Evolutionary conservation across 2,329 filamentous ascomycete genomes (phyloP).

Genomic region (Juglanconis juglandina): DNA sequence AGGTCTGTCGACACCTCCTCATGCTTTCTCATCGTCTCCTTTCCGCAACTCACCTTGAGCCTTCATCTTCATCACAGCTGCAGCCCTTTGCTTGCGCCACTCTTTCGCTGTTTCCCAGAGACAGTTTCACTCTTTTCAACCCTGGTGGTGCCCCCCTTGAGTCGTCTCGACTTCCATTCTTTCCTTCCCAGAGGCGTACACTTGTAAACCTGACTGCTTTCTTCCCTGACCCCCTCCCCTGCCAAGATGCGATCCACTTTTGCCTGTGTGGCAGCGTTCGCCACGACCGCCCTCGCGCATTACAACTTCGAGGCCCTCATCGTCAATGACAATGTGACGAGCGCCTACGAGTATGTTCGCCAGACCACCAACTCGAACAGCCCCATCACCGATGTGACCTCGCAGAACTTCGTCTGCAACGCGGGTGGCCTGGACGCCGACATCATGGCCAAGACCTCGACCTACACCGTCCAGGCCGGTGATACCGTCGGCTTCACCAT

Average conservation of each 20-base stretch:
- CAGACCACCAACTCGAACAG: constrained; percentile 31
- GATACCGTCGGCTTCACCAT: constrained; percentile 41
- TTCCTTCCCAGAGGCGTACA: neutral
- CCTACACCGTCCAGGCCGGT: constrained; percentile 34
- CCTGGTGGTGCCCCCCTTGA: constrained; percentile 9
- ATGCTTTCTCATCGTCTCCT: neutral
- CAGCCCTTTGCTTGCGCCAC: constrained; percentile 13
- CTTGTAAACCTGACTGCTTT: neutral
- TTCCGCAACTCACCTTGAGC: neutral
- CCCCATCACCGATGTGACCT: constrained; percentile 36
- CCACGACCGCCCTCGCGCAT: constrained; percentile 15
- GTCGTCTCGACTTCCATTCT: neutral
- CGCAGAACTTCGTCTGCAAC: constrained; percentile 37
- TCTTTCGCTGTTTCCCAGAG: constrained; percentile 8
- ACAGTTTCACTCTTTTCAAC: constrained; percentile 1
- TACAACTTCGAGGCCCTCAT: constrained; percentile 21
- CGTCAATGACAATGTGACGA: constrained; percentile 22
- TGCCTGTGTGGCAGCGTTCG: constrained; percentile 14
- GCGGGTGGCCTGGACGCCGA: constrained; percentile 33
- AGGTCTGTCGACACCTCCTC: neutral
- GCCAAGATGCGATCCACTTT: constrained; percentile 18
- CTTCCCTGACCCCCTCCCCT: neutral
- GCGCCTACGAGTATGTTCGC: constrained; percentile 22
- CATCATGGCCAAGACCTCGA: constrained; percentile 34
- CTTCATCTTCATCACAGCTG: constrained; percentile 8